Conservation (phyloP, 202 grass and related monocot genomes). For the Schoenoplectus tabernaemontani region DNA sequence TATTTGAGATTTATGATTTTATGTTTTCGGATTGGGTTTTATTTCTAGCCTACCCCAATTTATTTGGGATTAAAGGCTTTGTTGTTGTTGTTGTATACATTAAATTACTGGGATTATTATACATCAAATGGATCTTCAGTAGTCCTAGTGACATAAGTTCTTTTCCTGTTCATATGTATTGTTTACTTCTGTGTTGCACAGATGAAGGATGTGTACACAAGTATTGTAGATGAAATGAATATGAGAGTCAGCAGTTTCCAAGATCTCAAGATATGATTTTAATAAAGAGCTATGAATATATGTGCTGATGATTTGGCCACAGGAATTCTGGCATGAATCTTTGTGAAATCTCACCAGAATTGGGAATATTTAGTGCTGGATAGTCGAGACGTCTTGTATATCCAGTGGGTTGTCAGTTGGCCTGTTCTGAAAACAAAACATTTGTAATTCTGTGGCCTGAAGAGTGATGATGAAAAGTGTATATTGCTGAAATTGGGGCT, state of each 20-base stretch:
- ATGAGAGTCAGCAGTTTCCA: not conserved
- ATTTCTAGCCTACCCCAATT: no score
- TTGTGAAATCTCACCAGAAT: not conserved
- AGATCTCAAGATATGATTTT: not conserved
- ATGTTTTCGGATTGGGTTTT: no score
- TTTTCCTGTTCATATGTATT: not conserved
- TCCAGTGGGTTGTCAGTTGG: not conserved
- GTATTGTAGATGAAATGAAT: not conserved
- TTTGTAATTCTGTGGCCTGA: not conserved
- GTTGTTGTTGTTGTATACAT: no score
- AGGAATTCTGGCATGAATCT: no score
- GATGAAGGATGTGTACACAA: not conserved
- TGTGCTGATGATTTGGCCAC: slow-evolving; percentile 19
- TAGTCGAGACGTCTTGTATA: not conserved
- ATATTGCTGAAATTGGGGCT: not conserved
- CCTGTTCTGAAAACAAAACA: not conserved
- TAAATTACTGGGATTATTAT: not conserved
- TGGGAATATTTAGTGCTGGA: not conserved
- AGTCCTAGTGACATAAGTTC: not conserved
- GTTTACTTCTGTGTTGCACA: not conserved
- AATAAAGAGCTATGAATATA: slow-evolving; percentile 6
- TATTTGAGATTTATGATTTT: no score
- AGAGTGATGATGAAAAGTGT: not conserved
- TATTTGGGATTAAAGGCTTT: no score
- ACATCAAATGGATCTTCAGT: not conserved